phyloP scores from a whole-genome alignment of 148 eudicot species.

The Cornus suecica region DNA sequence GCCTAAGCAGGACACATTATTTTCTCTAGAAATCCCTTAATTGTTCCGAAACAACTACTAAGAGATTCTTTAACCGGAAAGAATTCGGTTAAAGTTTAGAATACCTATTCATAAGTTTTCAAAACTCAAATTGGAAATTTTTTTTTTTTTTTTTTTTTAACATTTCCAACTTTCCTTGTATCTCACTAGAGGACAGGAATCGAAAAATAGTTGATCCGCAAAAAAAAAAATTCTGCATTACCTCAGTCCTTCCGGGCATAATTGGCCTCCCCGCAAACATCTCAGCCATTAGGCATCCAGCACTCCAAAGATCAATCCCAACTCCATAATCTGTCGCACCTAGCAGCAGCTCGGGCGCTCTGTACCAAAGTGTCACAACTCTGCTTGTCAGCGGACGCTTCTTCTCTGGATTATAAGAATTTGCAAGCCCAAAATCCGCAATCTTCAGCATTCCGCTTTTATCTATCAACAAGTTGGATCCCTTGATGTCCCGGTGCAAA shows the following conservation, averaged over 20 bases:
- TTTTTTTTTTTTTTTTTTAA: too few species aligned
- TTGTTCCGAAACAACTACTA: too few species aligned
- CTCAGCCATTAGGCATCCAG: conserved; percentile 47
- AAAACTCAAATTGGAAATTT: too few species aligned
- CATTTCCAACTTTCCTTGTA: too few species aligned
- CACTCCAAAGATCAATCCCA: conserved; percentile 39
- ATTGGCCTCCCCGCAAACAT: conserved; percentile 47
- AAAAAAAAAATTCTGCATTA: too few species aligned
- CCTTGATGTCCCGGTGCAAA: conserved; percentile 47
- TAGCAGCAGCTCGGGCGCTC: conserved; percentile 44
- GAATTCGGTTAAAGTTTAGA: too few species aligned
- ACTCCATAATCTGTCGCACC: conserved; percentile 31
- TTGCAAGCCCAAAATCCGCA: conserved; percentile 51
- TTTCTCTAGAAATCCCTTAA: too few species aligned
- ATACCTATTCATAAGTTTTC: too few species aligned
- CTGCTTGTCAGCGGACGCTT: conserved; percentile 38
- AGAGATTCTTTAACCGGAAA: too few species aligned
- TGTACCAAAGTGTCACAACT: conserved; percentile 50
- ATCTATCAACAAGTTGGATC: conserved; percentile 43
- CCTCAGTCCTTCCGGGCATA: conserved; percentile 50
- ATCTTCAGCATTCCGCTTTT: conserved; percentile 38
- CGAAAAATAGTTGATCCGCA: not conserved
- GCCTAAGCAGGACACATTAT: too few species aligned
- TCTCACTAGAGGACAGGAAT: too few species aligned
- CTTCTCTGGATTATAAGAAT: conserved; percentile 23